A percentile compares a stretch with the other conserved stretches of the same genome.
phyloP scores from a whole-genome alignment of 768 basidiomycete species.

The Pulveroboletus sp. region DNA sequence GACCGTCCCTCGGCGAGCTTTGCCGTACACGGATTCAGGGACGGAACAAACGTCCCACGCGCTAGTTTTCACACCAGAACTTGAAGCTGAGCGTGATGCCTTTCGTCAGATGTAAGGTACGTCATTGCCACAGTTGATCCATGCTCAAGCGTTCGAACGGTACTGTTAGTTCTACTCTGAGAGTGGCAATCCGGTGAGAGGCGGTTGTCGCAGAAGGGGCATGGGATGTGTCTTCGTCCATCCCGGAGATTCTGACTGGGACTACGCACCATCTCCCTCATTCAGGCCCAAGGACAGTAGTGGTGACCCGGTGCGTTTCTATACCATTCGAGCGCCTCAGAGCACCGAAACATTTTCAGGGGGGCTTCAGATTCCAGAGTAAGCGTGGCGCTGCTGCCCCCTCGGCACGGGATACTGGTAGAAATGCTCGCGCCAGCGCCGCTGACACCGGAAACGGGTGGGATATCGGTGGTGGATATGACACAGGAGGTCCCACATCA shows the following conservation, averaged over 20 bases:
- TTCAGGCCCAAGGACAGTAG: slow-evolving; percentile 10
- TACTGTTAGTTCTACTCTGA: slow-evolving; percentile 27
- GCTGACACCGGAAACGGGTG: slow-evolving; percentile 6
- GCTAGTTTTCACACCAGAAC: not conserved
- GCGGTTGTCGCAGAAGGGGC: slow-evolving; percentile 24
- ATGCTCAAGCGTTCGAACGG: not conserved
- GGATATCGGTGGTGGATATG: slow-evolving; percentile 10
- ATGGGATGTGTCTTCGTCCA: slow-evolving; percentile 30
- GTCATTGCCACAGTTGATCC: slow-evolving; percentile 7
- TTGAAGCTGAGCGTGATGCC: slow-evolving; percentile 18
- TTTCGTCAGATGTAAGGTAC: slow-evolving; percentile 21
- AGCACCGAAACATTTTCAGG: slow-evolving; percentile 2
- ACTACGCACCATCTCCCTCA: slow-evolving; percentile 11
- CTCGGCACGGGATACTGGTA: not conserved
- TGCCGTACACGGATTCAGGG: not conserved
- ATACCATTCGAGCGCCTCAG: not conserved
- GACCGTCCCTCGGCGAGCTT: slow-evolving; percentile 2
- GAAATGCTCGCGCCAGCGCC: not conserved
- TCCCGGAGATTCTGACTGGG: slow-evolving; percentile 25
- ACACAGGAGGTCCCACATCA: not conserved
- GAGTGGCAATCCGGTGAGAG: slow-evolving; percentile 21
- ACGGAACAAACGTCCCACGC: not conserved
- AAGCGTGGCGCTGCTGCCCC: not conserved
- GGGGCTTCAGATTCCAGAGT: slow-evolving; percentile 5
- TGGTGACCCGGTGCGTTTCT: slow-evolving; percentile 16